Evolutionary conservation across 805 yeast genomes (phyloP), one percentile per base, ranked within the genome.

Genomic region (Metschnikowia continentalis): DNA sequence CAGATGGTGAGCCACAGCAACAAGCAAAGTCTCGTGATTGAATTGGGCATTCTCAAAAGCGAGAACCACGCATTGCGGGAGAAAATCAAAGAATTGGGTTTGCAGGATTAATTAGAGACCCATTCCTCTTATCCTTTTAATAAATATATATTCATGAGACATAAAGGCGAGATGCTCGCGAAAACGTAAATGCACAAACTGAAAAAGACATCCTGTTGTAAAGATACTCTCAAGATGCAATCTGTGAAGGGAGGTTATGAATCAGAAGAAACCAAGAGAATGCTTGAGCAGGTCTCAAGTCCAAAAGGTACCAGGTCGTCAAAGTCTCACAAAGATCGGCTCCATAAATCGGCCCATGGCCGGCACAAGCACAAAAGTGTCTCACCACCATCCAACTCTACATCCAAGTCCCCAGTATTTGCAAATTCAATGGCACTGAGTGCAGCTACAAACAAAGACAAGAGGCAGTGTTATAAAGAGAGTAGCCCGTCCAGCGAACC

Each of bases 1-100:
- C 80, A 80, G 58, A 81, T 87, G 83, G 65, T 88, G 10, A 82
- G 90, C 55, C 84, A 77, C 65, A 89, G 96, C n/a, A 83, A 83
- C 62, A 77, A 87, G 40, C 85, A 84, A 61, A 89, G 88, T 60
- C 71, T 82, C 54, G 80, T 83, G 51, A 79, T 88, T 39, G 89
- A 86, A 64, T 64, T 86, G 39, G 88, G 86, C 17, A 63, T 88
- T 44, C 66, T 85, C 44, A 78, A 78, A 52, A 67, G 65, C 36
- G 81, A 79, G 49, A 60, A 57, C 42, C 48, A 54, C 42, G 41
- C 45, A n/a, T 52, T 59, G 45, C 46, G 49, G 35, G 53, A 55
- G 37, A 55, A 52, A 42, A 37, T 56, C 43, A 51, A 56, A 38
- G 38, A 48, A 43, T 19, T 41, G 35, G 51, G 43, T 2, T 22